Percentiles rank a stretch among this genome's conserved stretches.
Conservation (phyloP, 306 rosid genomes). For the Crotalaria pallida region DNA sequence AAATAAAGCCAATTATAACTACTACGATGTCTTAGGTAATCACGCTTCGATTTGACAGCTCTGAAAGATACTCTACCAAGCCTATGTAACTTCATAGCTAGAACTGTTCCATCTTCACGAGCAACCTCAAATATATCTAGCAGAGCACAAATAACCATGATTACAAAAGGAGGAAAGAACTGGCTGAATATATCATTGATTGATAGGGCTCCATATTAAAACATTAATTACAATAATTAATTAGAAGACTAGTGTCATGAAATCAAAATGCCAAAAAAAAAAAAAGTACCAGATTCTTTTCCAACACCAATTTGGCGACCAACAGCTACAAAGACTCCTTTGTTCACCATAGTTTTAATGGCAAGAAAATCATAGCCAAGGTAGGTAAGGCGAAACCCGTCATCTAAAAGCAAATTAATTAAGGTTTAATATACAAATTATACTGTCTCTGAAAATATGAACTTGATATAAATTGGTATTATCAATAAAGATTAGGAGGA, state of each 20-base stretch:
- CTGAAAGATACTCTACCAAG: conserved; percentile 93
- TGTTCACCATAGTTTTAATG: conserved; percentile 82
- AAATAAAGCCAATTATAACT: conserved; percentile 89
- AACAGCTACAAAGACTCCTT: conserved; percentile 73
- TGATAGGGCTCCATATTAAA: neutral
- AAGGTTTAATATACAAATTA: neutral
- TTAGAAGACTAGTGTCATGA: neutral
- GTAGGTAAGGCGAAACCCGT: conserved; percentile 89
- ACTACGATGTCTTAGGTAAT: conserved; percentile 78
- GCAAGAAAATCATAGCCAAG: conserved; percentile 98
- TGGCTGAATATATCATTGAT: neutral
- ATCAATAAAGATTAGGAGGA: neutral
- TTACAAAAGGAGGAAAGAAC: too few species aligned
- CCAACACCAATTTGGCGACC: conserved; percentile 98
- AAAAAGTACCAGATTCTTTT: conserved; percentile 76
- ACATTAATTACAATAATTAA: neutral
- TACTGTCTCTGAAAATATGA: neutral
- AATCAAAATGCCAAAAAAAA: neutral
- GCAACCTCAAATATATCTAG: conserved; percentile 94
- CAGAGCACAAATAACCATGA: conserved; percentile 18
- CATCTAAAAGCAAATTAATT: conserved; percentile 50
- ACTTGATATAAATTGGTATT: neutral
- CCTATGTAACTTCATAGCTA: conserved; percentile 84
- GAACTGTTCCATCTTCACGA: conserved; percentile 72
- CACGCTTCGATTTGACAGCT: conserved; percentile 95